Conservation (phyloP, 2,329 filamentous ascomycete species). For the Cladosporium oxysporum region DNA sequence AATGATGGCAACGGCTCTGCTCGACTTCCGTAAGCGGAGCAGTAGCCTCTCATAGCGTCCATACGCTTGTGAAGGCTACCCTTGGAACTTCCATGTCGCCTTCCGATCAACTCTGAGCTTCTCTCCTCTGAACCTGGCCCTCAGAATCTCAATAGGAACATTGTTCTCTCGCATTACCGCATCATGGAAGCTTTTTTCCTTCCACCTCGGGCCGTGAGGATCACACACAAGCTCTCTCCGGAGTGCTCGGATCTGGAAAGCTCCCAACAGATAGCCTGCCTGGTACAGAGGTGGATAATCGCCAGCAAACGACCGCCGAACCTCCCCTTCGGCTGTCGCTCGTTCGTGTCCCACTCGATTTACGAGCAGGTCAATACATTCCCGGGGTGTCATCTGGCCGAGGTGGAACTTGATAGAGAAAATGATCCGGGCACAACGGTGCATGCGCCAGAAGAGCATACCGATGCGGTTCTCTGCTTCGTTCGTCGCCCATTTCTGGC, state of each 20-base stretch:
- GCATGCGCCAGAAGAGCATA: conserved; percentile 64
- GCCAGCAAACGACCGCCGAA: conserved; percentile 57
- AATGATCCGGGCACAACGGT: conserved; percentile 60
- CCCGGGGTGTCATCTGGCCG: conserved; percentile 53
- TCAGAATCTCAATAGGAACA: conserved; percentile 58
- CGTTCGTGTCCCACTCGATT: conserved; percentile 60
- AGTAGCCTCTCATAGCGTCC: too few species aligned
- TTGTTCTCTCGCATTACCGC: conserved; percentile 52
- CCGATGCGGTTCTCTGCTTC: conserved; percentile 56
- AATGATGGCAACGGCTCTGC: too few species aligned
- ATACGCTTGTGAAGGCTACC: not conserved
- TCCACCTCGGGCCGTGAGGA: conserved; percentile 33
- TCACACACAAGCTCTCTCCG: conserved; percentile 50
- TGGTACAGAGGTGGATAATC: conserved; percentile 62
- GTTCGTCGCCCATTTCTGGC: conserved; percentile 1
- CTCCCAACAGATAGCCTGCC: conserved; percentile 61
- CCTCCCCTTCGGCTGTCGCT: conserved; percentile 61
- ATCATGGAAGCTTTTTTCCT: conserved; percentile 60
- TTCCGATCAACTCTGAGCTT: conserved; percentile 34
- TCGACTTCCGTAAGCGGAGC: too few species aligned
- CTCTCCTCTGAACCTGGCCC: conserved; percentile 50
- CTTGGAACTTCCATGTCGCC: not conserved
- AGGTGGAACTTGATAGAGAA: conserved; percentile 62
- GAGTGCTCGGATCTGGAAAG: conserved; percentile 57
- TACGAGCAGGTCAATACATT: conserved; percentile 60